A percentile compares a stretch with the other conserved stretches of the same genome.
phyloP scores from a whole-genome alignment of 495 filamentous ascomycete species.

The Sordaria brevicollis region DNA sequence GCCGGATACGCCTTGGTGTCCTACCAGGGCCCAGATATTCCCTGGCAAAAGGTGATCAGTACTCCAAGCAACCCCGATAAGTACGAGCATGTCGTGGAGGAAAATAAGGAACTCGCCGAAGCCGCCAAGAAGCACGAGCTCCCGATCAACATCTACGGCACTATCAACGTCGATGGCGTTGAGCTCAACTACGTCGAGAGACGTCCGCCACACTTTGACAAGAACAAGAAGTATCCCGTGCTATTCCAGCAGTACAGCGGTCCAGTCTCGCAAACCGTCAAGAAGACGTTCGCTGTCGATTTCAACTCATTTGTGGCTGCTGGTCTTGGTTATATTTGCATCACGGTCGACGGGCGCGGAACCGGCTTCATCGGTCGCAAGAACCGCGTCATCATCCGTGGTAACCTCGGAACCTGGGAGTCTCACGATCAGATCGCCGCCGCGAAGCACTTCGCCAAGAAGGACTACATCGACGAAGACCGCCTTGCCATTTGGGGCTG shows the following conservation, averaged over 20 bases:
- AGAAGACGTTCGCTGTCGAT: conserved; percentile 73
- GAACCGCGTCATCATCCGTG: conserved; percentile 70
- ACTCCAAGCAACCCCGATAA: conserved; percentile 56
- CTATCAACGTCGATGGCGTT: conserved; percentile 55
- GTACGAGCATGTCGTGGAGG: conserved; percentile 63
- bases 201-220: conserved; percentile 82
- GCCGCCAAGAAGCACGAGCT: conserved; percentile 68
- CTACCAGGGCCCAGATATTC: conserved; percentile 76
- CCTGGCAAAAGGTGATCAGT: conserved; percentile 85
- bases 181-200: conserved; percentile 86
- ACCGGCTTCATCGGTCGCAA: conserved; percentile 85
- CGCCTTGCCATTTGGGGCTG: conserved; percentile 95
- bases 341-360: conserved; percentile 88
- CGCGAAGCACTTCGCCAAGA: conserved; percentile 73
- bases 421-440: conserved; percentile 84
- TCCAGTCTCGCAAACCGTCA: conserved; percentile 77
- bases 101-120: conserved; percentile 58
- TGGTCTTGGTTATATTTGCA: conserved; percentile 82
- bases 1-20: conserved; percentile 72
- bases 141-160: conserved; percentile 76
- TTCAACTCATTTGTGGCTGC: conserved; percentile 87
- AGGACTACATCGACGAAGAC: conserved; percentile 71
- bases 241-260: conserved; percentile 90
- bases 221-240: conserved; percentile 79
- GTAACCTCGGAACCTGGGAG: conserved; percentile 77